Evolutionary conservation across 2,329 filamentous ascomycete species (phyloP), one percentile per base, ranked within the genome.

Genomic region (Dothiorella sarmentorum): DNA sequence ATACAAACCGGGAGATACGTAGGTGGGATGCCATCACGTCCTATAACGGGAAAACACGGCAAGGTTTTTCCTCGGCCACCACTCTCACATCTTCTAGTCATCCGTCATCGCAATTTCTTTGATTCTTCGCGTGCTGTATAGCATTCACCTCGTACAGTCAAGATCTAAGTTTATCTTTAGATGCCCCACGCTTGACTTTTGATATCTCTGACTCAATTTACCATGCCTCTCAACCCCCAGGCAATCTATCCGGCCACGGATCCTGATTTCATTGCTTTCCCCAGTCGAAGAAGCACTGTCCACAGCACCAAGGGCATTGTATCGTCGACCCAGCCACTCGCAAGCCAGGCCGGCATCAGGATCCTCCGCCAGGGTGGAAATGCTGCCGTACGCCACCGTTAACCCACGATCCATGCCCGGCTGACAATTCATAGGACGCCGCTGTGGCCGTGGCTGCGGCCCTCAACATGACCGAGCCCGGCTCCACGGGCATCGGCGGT

Each of bases 221-320:
- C 15, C 2, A 80, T 81, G 79, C 76, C 78, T 60, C 76, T 81
- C 61, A 76, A 76, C 62, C 70, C 76, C 13, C 73, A 72, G 60
- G 58, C 52, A 56, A 72, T 85, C 53, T 82, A 81, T 63, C 76
- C 80, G 27, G 73, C 76, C 56, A 67, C 68, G 20, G 75, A 80
- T 43, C 75, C 78, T 7, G 73, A 78, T 59, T 86, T 90, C 67
- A 76, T 80, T 61, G 81, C 83, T 62, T 93, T 90, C 69, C 74
- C 89, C 9, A 95, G 91, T 66, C 85, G 93, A 37, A 82, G 94
- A 62, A 97, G 93, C 66, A 91, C 96, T 11, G 90, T 97, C 11
- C 92, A 97, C 72, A 96, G 91, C 72, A 92, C 89, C 4, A 88
- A 92, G 68, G 93, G 91, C 44, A 96, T 97, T 60, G 89, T 97